These are phyloP conservation scores for Saturnispora zaruensis DNA, from an alignment of 805 yeast genomes.

Conservation along the genomic window DNA sequence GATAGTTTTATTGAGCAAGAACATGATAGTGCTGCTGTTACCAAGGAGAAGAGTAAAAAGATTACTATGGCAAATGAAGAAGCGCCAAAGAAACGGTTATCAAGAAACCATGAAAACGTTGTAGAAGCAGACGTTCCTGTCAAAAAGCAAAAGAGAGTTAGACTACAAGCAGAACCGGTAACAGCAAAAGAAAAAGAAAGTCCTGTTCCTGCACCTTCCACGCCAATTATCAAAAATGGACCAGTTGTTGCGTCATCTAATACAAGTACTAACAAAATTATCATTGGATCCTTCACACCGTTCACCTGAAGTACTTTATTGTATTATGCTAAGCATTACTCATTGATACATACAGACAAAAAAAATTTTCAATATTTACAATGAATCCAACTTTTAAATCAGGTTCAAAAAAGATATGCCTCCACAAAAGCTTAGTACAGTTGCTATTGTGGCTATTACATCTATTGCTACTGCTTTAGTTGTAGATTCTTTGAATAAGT, in stretches of 20 bases:
- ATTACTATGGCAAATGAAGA: not conserved
- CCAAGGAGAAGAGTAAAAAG: not conserved
- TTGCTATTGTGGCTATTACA: not conserved
- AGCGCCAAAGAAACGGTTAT: not conserved
- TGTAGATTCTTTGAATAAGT: conserved; percentile 3
- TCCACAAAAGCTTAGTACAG: not conserved
- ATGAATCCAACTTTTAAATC: too few species aligned
- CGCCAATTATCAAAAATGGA: not conserved
- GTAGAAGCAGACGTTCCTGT: not conserved
- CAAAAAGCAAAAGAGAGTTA: not conserved
- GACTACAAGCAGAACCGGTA: not conserved
- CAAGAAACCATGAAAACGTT: not conserved
- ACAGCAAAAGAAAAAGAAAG: conserved; percentile 1
- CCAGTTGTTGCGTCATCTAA: conserved; percentile 12
- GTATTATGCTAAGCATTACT: not conserved
- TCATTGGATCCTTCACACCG: conserved; percentile 13
- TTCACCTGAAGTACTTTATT: not conserved
- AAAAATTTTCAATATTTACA: not conserved
- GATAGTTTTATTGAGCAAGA: not conserved
- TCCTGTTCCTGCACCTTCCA: not conserved
- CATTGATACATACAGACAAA: not conserved
- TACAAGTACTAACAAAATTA: conserved; percentile 12
- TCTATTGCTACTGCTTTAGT: conserved; percentile 3
- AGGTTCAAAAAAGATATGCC: not conserved
- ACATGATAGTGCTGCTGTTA: not conserved